Evolutionary conservation across 2,329 filamentous ascomycete genomes (phyloP).

Genomic region (Cucurbitaria berberidis): DNA sequence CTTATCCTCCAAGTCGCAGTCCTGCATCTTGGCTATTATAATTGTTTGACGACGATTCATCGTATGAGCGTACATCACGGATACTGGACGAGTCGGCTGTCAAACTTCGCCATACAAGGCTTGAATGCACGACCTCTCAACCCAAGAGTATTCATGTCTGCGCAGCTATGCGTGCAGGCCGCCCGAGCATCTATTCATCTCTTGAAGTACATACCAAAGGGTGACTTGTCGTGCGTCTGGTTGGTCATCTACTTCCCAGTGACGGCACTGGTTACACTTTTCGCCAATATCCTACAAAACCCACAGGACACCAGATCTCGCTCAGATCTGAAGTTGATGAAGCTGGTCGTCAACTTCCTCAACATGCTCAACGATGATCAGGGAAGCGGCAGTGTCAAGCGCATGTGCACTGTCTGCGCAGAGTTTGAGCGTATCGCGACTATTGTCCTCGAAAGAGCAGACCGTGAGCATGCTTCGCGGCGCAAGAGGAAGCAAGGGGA

Average conservation of each 20-base stretch:
- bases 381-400: conserved; percentile 86
- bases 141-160: conserved; percentile 91
- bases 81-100: conserved; percentile 95
- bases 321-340: conserved; percentile 90
- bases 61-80: conserved; percentile 98
- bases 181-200: conserved; percentile 91
- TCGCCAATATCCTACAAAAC: conserved; percentile 96
- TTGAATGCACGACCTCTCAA: conserved; percentile 90
- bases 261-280: conserved; percentile 90
- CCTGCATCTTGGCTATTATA: conserved; percentile 96
- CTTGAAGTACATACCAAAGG: conserved; percentile 94
- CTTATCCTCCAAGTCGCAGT: conserved; percentile 94
- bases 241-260: conserved; percentile 96
- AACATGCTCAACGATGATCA: conserved; percentile 88
- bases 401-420: conserved; percentile 92
- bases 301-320: conserved; percentile 86
- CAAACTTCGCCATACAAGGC: conserved; percentile 93
- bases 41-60: conserved; percentile 95
- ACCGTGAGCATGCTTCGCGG: conserved; percentile 79
- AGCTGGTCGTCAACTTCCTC: conserved; percentile 88
- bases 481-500: conserved; percentile 80
- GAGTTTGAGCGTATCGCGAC: conserved; percentile 96
- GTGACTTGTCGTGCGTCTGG: conserved; percentile 95
- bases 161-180: conserved; percentile 88
- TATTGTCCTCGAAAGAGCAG: conserved; percentile 87